Base-by-base conservation (phyloP, 345 rosid genomes). In the Schrenkiella parvula region DNA sequence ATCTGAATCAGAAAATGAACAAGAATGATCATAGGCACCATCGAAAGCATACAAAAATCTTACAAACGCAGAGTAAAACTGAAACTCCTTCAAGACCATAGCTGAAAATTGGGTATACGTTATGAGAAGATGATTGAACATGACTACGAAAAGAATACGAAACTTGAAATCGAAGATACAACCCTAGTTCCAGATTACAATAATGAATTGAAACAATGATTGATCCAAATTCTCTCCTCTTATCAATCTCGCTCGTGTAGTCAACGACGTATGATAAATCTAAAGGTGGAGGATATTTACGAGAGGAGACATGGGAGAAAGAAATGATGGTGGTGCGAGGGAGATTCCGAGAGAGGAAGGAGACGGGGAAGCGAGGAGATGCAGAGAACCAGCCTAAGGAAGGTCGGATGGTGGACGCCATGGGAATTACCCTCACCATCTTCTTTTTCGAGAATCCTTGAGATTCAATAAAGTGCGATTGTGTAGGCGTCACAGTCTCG, bases 351-450 rank as follows among this genome's bases (percentile, higher is more conserved):
- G 82, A 75, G 35, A 82, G 66, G 66, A 78, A 37, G 14, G 80
- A 61, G 48, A 70, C 39, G 11, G 79, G 79, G 62, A 80, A 66
- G 41, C 86, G 81, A 38, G 82, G 77, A 61, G 87, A 42, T 6
- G 78, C 1, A 34, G 85, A 79, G 56, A 85, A 81, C 31, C 83
- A 84, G 64, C 84, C 56, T 8, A 89, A 60, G 13, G 97, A 86
- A 41, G 97, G 91, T 67, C 88, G 81, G 72, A 91, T 74, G 21
- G 98, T 83, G 66, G 97, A 88, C 0, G 96, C 91, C 93, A 89
- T 85, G 29, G 96, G 86, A 10, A 84, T 67, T 58, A 88, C 79
- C 88, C 92, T 82, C 77, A 83, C 89, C 88, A 79, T 88, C 48
- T 43, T 72, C 54, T 43, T 59, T 68, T 4, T 72, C 22, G 29